Evolutionary conservation across 2,329 filamentous ascomycete genomes (phyloP).

Genomic region (Neonectria neomacrospora): DNA sequence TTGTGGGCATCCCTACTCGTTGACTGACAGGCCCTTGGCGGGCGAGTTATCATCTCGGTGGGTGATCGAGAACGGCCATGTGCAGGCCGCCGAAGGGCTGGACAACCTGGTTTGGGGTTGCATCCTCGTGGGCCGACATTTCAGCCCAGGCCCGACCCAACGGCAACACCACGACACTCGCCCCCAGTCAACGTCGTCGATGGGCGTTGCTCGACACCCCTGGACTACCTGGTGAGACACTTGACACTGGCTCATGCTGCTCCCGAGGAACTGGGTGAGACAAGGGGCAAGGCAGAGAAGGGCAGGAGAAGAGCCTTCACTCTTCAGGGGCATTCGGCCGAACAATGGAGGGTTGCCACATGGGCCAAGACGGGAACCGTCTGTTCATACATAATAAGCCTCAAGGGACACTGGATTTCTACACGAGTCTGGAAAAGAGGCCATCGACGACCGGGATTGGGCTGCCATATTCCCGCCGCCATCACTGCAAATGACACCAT

Average conservation of each 20-base stretch:
- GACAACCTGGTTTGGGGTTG: constrained; percentile 4
- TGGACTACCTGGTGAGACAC: constrained; percentile 4
- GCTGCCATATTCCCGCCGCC: not conserved
- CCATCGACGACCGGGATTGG: not conserved
- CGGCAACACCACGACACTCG: not conserved
- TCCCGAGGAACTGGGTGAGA: not conserved
- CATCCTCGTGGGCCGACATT: constrained; percentile 14
- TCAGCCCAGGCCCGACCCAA: not conserved
- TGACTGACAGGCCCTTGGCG: not conserved
- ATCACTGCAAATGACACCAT: not conserved
- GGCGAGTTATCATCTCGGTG: not conserved
- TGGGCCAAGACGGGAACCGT: not conserved
- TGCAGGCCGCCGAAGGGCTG: not conserved
- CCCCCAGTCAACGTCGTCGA: not conserved
- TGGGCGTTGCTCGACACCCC: constrained; percentile 4
- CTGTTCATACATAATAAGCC: not conserved
- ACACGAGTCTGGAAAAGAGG: not conserved
- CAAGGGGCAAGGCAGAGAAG: not conserved
- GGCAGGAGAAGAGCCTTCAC: not conserved
- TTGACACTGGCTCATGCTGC: not conserved
- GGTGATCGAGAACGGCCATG: not conserved
- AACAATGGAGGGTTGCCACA: not conserved
- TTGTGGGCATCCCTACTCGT: not conserved
- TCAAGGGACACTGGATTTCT: not conserved
- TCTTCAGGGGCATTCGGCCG: not conserved